Percentiles rank a stretch among this genome's conserved stretches.
Evolutionary conservation across 306 rosid genomes (phyloP).

Genomic region (Pueraria montana): DNA sequence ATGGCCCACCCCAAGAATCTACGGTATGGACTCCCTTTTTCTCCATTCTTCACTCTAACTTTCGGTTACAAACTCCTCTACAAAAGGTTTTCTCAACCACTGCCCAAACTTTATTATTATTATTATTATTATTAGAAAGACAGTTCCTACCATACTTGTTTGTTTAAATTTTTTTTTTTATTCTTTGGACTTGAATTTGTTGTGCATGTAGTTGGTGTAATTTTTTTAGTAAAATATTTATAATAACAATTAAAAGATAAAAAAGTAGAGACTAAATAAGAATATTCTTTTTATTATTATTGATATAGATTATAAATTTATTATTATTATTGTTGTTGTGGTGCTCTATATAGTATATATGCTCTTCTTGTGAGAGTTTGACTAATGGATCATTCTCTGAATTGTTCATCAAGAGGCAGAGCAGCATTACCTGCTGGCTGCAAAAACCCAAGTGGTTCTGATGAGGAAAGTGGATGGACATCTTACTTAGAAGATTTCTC

Average conservation of each 20-base stretch:
- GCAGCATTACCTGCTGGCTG: background rate
- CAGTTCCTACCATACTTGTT: no score
- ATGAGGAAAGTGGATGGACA: conserved; percentile 96
- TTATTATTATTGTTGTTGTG: background rate
- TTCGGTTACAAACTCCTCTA: conserved; percentile 57
- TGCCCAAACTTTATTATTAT: background rate
- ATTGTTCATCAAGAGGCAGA: conserved; percentile 59
- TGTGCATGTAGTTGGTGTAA: no score
- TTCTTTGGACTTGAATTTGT: no score
- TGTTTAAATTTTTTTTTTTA: no score
- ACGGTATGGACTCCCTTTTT: conserved; percentile 42
- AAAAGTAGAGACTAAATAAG: no score
- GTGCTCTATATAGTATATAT: conserved; percentile 4
- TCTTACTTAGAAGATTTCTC: conserved; percentile 83
- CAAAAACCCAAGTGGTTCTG: conserved; percentile 29
- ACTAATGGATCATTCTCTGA: conserved; percentile 65
- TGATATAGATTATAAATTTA: no score
- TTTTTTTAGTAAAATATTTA: no score
- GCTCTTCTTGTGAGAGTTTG: background rate
- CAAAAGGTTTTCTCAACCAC: conserved; percentile 38
- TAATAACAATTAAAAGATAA: no score
- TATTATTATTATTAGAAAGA: background rate
- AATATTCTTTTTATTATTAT: no score
- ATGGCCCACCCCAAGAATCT: conserved; percentile 73
- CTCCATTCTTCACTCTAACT: conserved; percentile 52